phyloP scores from a whole-genome alignment of 805 yeast species.

The Tetrapisispora pingtungensis region DNA sequence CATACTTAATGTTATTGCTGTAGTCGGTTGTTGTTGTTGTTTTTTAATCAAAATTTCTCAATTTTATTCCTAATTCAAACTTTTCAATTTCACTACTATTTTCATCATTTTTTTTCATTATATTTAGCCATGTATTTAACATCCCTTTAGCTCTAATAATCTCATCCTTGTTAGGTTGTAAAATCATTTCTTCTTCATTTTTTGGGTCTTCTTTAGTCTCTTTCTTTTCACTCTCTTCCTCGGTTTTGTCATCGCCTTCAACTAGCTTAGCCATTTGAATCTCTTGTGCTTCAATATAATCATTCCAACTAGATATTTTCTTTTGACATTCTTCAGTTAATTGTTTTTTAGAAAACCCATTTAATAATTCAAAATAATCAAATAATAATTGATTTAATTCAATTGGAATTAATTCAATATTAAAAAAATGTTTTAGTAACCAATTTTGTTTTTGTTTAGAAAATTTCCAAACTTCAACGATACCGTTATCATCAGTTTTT shows the following conservation, averaged over 20 bases:
- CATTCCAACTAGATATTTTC: conserved; percentile 20
- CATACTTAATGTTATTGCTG: neutral
- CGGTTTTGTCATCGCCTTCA: conserved; percentile 9
- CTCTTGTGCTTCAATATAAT: conserved; percentile 16
- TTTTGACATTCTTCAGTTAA: conserved; percentile 14
- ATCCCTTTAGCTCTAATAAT: conserved; percentile 1
- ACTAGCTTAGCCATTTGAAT: conserved; percentile 16
- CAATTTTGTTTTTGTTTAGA: conserved; percentile 31
- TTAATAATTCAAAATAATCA: conserved; percentile 23
- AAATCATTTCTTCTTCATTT: conserved; percentile 3
- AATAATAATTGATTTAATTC: conserved; percentile 21
- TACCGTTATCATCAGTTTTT: conserved; percentile 7
- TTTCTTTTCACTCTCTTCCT: conserved; percentile 3
- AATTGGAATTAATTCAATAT: conserved; percentile 19
- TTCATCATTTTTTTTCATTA: neutral
- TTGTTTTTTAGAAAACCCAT: conserved; percentile 17
- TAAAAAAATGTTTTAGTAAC: conserved; percentile 27
- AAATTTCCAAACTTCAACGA: conserved; percentile 29
- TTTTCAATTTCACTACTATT: neutral
- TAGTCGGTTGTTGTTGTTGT: neutral
- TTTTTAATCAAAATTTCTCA: neutral
- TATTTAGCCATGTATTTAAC: conserved; percentile 2
- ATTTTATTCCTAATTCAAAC: neutral
- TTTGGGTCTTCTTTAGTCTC: conserved; percentile 7
- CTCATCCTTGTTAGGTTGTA: conserved; percentile 3